phyloP scores from a whole-genome alignment of 495 filamentous ascomycete genomes.

The Podospora tetraspora region DNA sequence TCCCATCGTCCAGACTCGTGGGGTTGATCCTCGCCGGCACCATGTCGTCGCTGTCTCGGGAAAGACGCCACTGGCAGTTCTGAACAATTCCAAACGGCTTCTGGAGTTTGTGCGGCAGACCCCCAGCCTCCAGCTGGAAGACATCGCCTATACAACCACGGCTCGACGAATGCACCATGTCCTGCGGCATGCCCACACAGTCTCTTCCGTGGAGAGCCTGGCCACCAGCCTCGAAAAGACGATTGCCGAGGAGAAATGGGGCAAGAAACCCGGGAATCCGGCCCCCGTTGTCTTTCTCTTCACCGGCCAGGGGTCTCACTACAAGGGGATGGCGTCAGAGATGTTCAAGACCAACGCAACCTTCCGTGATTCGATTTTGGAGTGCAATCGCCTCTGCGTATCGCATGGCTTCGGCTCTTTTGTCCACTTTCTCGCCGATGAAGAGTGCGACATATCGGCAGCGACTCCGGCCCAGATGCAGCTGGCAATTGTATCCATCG shows the following conservation, averaged over 20 bases:
- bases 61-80: conserved; percentile 34
- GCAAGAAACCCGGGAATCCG: not conserved
- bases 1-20: conserved; percentile 1
- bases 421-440: conserved; percentile 55
- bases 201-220: conserved; percentile 8
- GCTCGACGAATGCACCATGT: conserved; percentile 65
- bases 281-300: conserved; percentile 50
- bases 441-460: conserved; percentile 38
- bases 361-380: conserved; percentile 62
- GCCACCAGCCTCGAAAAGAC: not conserved
- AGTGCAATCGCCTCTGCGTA: conserved; percentile 49
- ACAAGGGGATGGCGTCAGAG: conserved; percentile 58
- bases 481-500: conserved; percentile 65
- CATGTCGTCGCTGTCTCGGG: conserved; percentile 48
- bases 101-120: conserved; percentile 38
- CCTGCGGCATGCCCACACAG: conserved; percentile 40
- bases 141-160: conserved; percentile 68
- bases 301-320: conserved; percentile 59
- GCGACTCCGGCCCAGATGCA: conserved; percentile 69
- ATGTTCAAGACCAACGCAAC: conserved; percentile 54
- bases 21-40: conserved; percentile 30
- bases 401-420: conserved; percentile 66
- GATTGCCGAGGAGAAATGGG: not conserved
- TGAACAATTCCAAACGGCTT: conserved; percentile 30
- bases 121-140: conserved; percentile 32